Conservation (phyloP, 257 asterid species). For the Lavandula angustifolia region DNA sequence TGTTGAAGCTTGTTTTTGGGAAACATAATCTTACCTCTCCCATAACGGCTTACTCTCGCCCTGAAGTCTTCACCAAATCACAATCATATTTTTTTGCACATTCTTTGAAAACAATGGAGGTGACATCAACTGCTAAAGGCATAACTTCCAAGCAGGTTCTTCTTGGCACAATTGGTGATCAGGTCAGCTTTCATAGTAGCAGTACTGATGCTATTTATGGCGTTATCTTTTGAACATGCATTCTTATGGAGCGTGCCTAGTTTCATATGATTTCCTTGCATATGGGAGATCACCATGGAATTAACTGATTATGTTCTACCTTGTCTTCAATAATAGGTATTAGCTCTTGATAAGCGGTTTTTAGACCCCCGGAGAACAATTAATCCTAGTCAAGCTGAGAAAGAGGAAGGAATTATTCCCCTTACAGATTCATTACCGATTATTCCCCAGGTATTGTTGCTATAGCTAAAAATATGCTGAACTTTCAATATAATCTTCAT, state of each 20-base stretch:
- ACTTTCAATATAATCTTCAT: neutral
- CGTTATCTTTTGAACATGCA: conserved; percentile 3
- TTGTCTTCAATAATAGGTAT: conserved; percentile 55
- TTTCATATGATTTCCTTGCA: conserved; percentile 7
- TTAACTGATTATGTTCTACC: conserved; percentile 14
- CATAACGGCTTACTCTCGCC: conserved; percentile 82
- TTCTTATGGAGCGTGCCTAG: conserved; percentile 10
- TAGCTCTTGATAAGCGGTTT: conserved; percentile 97
- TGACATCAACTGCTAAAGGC: conserved; percentile 93
- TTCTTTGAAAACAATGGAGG: conserved; percentile 77
- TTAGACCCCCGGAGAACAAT: conserved; percentile 90
- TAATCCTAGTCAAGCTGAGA: conserved; percentile 93
- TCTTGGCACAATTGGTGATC: conserved; percentile 92
- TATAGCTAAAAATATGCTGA: conserved; percentile 1
- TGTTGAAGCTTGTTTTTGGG: conserved; percentile 86
- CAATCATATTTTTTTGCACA: conserved; percentile 88
- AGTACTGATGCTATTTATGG: conserved; percentile 17
- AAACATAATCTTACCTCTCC: conserved; percentile 91
- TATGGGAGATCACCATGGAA: neutral
- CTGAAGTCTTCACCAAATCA: conserved; percentile 77
- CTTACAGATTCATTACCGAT: conserved; percentile 93
- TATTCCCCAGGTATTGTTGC: conserved; percentile 76
- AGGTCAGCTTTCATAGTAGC: conserved; percentile 50
- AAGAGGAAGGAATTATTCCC: conserved; percentile 98
- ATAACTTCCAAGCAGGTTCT: conserved; percentile 94